Base-by-base conservation (phyloP, 768 basidiomycete species). In the Pleurotus citrinopileatus region DNA sequence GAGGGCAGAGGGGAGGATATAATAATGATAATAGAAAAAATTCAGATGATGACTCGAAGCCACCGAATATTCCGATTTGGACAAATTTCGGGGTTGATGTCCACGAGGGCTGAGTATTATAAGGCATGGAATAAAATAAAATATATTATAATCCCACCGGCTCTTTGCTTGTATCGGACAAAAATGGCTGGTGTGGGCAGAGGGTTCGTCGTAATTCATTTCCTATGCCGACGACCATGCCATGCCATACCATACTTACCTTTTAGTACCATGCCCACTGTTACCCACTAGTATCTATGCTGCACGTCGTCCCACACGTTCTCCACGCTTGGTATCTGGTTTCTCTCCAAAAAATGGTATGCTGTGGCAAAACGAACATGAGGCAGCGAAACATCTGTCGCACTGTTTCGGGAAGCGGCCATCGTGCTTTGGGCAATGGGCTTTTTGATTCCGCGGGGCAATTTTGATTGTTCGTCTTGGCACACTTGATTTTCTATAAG, bases 11-110 rank as follows among this genome's bases (percentile, higher is more conserved):
- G 45, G 45, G 22, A 19, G 23, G 17, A 22, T 51, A 51, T 34
- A 51, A 51, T 29, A 51, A 51, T 34, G 28, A 51, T 37, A 36
- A 51, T 51, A 51, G 37, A 36, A 51, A 51, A 20, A 34, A 28
- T 20, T 1, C 13, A 34, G 23, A 10, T 28, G 22, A 51, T 51
- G 48, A 51, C 48, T 51, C 48, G 48, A 51, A 51, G 48, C 48
- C 48, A 51, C 48, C 29, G 48, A 51, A 51, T 51, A 51, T 32
- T 51, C 48, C 48, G 48, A 51, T 51, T 51, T 51, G 48, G 48
- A 34, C 22, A 34, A 34, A 34, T 36, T 38, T 51, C 48, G 28
- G 48, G 25, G 48, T 32, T 28, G 45, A 32, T 47, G 45, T 19
- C 10, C 29, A 32, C 45, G 45, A 47, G 45, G 45, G 27, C 17